Percentiles rank a stretch among this genome's conserved stretches.
Evolutionary conservation across 805 yeast genomes (phyloP).

Genomic region (Sugiyamaella boreocaroliniensis): DNA sequence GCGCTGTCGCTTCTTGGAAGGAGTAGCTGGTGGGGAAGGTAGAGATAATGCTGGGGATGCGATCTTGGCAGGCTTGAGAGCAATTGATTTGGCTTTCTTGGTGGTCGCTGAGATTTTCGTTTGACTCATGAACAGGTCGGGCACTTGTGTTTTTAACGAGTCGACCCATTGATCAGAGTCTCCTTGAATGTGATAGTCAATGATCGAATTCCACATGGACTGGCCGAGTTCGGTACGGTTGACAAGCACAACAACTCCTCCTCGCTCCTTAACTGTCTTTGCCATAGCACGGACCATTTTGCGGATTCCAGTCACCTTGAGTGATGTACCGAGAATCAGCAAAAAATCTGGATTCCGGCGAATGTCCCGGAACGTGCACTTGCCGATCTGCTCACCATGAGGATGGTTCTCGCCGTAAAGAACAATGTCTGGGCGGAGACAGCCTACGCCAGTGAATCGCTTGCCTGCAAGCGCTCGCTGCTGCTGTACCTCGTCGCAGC

Average conservation of each 20-base stretch:
- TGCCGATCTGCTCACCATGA: conserved; percentile 68
- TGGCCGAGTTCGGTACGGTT: conserved; percentile 58
- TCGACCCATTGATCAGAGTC: conserved; percentile 81
- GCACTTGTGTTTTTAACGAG: conserved; percentile 6
- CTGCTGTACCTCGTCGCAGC: conserved; percentile 51
- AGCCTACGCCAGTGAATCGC: conserved; percentile 67
- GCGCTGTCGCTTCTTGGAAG: not conserved
- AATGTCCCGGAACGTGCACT: conserved; percentile 61
- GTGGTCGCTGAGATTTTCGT: conserved; percentile 6
- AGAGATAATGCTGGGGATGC: conserved; percentile 10
- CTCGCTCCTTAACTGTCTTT: conserved; percentile 59
- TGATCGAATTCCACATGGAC: conserved; percentile 58
- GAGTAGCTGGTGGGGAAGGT: not conserved
- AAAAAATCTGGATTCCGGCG: conserved; percentile 60
- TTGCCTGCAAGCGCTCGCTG: conserved; percentile 63
- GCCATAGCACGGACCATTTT: conserved; percentile 65
- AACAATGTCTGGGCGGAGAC: conserved; percentile 81
- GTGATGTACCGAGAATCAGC: conserved; percentile 87
- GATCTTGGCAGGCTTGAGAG: not conserved
- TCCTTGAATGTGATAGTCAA: conserved; percentile 71
- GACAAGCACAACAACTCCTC: conserved; percentile 71
- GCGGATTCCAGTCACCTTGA: conserved; percentile 85
- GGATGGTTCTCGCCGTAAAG: conserved; percentile 95
- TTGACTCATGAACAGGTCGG: conserved; percentile 11
- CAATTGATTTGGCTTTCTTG: not conserved